Conservation (phyloP, 306 rosid species). For the Quercus parvula region DNA sequence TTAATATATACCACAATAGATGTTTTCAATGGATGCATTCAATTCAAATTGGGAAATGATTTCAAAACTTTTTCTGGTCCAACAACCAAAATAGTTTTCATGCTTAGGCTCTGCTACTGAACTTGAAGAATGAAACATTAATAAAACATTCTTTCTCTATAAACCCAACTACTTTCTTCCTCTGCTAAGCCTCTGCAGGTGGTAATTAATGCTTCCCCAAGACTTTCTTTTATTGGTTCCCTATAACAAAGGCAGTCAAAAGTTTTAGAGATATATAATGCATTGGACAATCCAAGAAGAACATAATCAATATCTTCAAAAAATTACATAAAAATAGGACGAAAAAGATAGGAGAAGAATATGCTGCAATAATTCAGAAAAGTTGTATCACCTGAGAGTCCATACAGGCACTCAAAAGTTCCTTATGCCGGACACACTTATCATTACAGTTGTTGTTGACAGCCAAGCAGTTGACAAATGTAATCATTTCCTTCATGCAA, state of each 20-base stretch:
- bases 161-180: constrained; percentile 65
- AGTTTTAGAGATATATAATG: neutral
- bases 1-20: neutral
- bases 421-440: too few species aligned
- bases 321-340: neutral
- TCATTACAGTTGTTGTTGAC: neutral
- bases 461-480: too few species aligned
- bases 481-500: too few species aligned
- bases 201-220: constrained; percentile 85
- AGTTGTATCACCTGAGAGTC: constrained; percentile 26
- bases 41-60: neutral
- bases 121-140: neutral
- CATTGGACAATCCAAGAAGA: neutral
- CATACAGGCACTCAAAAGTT: too few species aligned
- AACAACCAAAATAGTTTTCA: constrained; percentile 7
- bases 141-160: neutral
- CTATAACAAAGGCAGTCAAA: constrained; percentile 40
- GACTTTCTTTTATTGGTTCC: constrained; percentile 54
- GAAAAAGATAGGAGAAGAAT: neutral
- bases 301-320: neutral
- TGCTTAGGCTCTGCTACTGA: constrained; percentile 17
- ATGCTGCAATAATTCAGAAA: constrained; percentile 1
- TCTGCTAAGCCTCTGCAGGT: constrained; percentile 80
- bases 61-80: constrained; percentile 16
- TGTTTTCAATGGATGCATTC: neutral